phyloP scores from a whole-genome alignment of 2,329 filamentous ascomycete species.

The Dichotomopilus funicola region DNA sequence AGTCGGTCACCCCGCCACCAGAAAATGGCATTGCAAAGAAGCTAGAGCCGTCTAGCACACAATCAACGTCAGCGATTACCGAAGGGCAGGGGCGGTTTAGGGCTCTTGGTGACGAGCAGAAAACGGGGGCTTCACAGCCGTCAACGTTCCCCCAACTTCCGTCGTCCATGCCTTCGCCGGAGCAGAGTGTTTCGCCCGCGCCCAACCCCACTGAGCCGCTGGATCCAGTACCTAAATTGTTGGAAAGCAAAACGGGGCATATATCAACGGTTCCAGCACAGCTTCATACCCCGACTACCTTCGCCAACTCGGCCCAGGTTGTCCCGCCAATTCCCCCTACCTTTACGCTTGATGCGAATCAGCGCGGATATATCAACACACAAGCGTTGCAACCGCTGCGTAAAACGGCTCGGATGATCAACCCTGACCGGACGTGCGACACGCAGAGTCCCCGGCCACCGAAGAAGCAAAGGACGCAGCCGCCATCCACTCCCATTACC shows the following conservation, averaged over 20 bases:
- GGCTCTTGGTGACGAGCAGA: neutral
- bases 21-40: neutral
- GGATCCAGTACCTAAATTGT: neutral
- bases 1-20: slow-evolving; percentile 11
- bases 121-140: neutral
- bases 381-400: slow-evolving; percentile 7
- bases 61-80: neutral
- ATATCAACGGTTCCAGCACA: neutral
- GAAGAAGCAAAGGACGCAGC: slow-evolving; percentile 8
- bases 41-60: neutral
- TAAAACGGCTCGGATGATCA: slow-evolving; percentile 17
- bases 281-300: neutral
- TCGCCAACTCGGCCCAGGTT: neutral
- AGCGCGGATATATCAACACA: neutral
- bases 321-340: neutral
- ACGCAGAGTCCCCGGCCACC: neutral
- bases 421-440: slow-evolving; percentile 6
- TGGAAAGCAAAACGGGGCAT: no score
- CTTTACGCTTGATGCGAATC: neutral
- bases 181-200: neutral
- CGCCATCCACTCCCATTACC: neutral
- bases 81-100: neutral
- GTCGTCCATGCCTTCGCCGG: neutral
- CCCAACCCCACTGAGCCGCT: neutral
- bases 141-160: no score